A percentile compares a stretch with the other conserved stretches of the same genome.
Conservation (phyloP, 768 basidiomycete genomes). For the Tremella yokohamensis region DNA sequence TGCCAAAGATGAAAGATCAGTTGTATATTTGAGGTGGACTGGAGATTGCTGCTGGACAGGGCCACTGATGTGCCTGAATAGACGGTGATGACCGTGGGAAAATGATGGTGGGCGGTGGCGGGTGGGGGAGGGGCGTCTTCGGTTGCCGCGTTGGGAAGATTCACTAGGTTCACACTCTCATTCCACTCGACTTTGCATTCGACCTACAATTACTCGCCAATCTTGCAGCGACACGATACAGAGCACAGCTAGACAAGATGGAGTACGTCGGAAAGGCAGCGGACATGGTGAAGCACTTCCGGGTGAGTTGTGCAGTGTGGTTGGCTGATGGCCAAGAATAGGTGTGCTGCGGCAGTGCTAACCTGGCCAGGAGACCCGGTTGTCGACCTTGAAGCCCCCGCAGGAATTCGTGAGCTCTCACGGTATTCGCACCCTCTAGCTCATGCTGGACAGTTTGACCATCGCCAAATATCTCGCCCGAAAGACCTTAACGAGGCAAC, state of each 20-base stretch:
- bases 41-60: too few relatives aligned
- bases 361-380: conserved; percentile 43
- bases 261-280: conserved; percentile 45
- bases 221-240: background rate
- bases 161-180: background rate
- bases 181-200: background rate
- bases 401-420: conserved; percentile 46
- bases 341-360: conserved; percentile 1
- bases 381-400: conserved; percentile 47
- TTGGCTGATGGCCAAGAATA: background rate
- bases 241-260: conserved; percentile 28
- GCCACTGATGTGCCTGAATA: too few relatives aligned
- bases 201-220: background rate
- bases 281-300: conserved; percentile 47
- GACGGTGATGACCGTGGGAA: conserved; percentile 1
- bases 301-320: conserved; percentile 34
- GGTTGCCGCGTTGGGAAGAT: background rate
- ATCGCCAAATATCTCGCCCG: conserved; percentile 48
- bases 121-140: background rate
- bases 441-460: conserved; percentile 44
- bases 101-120: background rate
- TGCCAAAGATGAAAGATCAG: too few relatives aligned
- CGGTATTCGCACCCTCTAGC: conserved; percentile 5
- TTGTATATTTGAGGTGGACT: too few relatives aligned
- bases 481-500: conserved; percentile 51